Conservation (phyloP, 768 basidiomycete genomes). For the Phylloporus rhodoxanthus region DNA sequence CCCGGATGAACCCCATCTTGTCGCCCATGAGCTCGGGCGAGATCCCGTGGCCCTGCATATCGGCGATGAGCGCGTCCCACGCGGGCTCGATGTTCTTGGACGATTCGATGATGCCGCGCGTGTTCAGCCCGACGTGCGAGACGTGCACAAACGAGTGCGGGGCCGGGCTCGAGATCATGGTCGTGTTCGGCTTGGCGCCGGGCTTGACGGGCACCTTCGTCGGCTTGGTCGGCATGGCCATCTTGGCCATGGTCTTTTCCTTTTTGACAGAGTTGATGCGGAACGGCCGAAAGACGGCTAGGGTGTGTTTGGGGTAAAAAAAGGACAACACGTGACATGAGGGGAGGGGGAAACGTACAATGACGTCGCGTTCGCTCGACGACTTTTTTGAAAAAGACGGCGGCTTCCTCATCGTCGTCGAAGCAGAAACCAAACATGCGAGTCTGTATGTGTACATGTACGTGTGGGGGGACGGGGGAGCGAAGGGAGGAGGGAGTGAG, state of each 20-base stretch:
- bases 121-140: slow-evolving; percentile 56
- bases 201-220: slow-evolving; percentile 28
- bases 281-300: slow-evolving; percentile 27
- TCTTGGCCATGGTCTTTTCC: slow-evolving; percentile 10
- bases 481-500: not conserved
- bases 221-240: not conserved
- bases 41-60: slow-evolving; percentile 38
- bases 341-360: slow-evolving; percentile 20
- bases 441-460: slow-evolving; percentile 14
- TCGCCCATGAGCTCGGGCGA: slow-evolving; percentile 26
- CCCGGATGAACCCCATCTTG: slow-evolving; percentile 34
- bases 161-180: slow-evolving; percentile 51
- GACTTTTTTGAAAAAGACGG: slow-evolving; percentile 55
- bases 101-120: slow-evolving; percentile 46
- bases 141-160: slow-evolving; percentile 62
- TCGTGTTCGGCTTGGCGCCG: slow-evolving; percentile 16
- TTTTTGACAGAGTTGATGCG: slow-evolving; percentile 24
- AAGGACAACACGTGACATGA: slow-evolving; percentile 1
- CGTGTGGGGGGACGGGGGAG: not conserved
- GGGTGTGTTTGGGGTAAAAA: not conserved
- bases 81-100: slow-evolving; percentile 48
- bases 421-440: slow-evolving; percentile 53
- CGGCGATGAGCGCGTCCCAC: slow-evolving; percentile 44
- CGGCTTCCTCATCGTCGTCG: slow-evolving; percentile 56
- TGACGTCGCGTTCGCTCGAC: slow-evolving; percentile 43